Base-by-base conservation (phyloP, 2,329 filamentous ascomycete species). In the Trichoderma arundinaceum region DNA sequence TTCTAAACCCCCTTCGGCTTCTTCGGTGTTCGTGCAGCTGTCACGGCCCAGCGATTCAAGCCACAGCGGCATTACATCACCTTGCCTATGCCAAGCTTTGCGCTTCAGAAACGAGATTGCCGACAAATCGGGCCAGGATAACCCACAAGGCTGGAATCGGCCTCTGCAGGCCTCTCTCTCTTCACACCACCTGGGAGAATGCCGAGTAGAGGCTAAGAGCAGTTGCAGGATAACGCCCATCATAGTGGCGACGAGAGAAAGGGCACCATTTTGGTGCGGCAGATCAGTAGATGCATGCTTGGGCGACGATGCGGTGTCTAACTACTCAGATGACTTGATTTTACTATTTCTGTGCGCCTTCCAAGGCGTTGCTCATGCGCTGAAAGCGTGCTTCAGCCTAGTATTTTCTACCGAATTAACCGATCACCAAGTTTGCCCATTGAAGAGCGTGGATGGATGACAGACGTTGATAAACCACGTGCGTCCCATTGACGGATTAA, bases 61-160 rank as follows among this genome's bases (percentile, higher is more conserved):
- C 52, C 61, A 57, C 43, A 43, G 49, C 57, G 41, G 49, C 53
- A 66, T 66, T 66, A 66, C 64, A 66, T 66, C 64, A 66, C 57
- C 53, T 9, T 66, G 64, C 57, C 51, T 56, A 54, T 62, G 64
- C 64, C 64, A 62, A 66, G 64, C 56, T 54, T 66, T 61, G 15
- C 33, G 54, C 38, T 19, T 41, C 22, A 8, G 15, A 46, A 64
- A 46, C 32, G 41, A 65, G 54, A 59, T 60, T 60, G 48, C 63
- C 63, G 56, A 60, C 56, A 56, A 59, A 51, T 63, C 60, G 44
- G 38, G 57, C 33, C 57, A 44, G 54, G 54, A 65, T 51, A 63
- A 46, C 28, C 59, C 59, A 63, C 49, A 63, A 54, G 59, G 59
- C 59, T 63, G 38, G 59, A 61, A 52, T 19, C 28, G 58, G 19